phyloP scores from a whole-genome alignment of 1,284 basidiomycete genomes.

The Malassezia psittaci region DNA sequence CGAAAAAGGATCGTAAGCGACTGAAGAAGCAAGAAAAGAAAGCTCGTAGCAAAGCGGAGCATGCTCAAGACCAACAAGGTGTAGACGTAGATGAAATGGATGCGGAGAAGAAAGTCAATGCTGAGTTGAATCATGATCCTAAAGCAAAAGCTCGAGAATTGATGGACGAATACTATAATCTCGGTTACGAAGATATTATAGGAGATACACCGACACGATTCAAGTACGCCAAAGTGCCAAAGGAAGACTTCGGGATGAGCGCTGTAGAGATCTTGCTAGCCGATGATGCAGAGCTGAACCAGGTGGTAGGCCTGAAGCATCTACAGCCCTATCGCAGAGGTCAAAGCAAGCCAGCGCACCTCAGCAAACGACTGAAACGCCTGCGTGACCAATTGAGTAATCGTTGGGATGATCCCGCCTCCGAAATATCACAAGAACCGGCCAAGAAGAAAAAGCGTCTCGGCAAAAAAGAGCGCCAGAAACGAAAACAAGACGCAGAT shows the following conservation, averaged over 20 bases:
- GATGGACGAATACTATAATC: conserved; percentile 75
- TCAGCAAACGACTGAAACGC: conserved; percentile 60
- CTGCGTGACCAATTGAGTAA: conserved; percentile 56
- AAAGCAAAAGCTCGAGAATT: conserved; percentile 61
- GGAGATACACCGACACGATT: conserved; percentile 85
- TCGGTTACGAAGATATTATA: conserved; percentile 94
- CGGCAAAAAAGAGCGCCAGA: conserved; percentile 34
- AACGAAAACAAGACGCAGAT: conserved; percentile 17
- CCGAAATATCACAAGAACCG: conserved; percentile 31
- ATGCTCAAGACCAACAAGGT: neutral
- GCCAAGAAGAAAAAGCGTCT: conserved; percentile 50
- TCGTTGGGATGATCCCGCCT: conserved; percentile 22
- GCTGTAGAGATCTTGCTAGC: conserved; percentile 83
- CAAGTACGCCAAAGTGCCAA: conserved; percentile 68
- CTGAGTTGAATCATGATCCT: conserved; percentile 23
- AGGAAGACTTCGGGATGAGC: conserved; percentile 63
- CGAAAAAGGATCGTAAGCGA: conserved; percentile 71
- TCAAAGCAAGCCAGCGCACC: conserved; percentile 57
- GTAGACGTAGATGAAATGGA: conserved; percentile 20
- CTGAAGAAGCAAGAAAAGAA: conserved; percentile 27
- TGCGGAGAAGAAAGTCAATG: conserved; percentile 4
- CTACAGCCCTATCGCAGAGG: conserved; percentile 73
- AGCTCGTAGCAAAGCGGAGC: conserved; percentile 1
- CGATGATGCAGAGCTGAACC: conserved; percentile 83
- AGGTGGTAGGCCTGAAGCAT: conserved; percentile 76